A percentile compares a stretch with the other conserved stretches of the same genome.
These are phyloP conservation scores for Astrothelium subdiscretum DNA, from an alignment of 495 filamentous ascomycete species.

Conservation along the genomic window DNA sequence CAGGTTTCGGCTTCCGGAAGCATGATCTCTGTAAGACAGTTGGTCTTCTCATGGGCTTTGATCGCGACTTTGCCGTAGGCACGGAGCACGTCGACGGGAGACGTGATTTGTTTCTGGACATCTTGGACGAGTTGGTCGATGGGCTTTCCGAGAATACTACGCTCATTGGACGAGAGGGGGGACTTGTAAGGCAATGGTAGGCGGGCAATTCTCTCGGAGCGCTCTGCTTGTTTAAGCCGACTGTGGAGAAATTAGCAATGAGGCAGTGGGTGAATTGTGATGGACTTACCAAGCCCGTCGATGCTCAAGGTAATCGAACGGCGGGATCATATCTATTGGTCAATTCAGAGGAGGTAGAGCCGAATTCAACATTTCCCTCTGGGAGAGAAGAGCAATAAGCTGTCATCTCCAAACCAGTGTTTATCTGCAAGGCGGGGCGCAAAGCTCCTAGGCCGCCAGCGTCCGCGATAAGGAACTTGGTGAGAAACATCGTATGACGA, in stretches of 20 bases:
- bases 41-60: constrained; percentile 75
- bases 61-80: constrained; percentile 87
- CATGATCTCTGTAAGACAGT: constrained; percentile 85
- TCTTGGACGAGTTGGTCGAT: constrained; percentile 67
- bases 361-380: no score
- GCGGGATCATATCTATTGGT: constrained; percentile 37
- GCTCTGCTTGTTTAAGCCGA: constrained; percentile 66
- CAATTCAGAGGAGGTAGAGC: not conserved
- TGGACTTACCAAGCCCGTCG: constrained; percentile 39
- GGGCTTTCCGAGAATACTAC: constrained; percentile 54
- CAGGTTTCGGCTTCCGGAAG: constrained; percentile 71
- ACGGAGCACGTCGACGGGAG: constrained; percentile 62
- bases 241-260: constrained; percentile 33
- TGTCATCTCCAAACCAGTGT: not conserved
- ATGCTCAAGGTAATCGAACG: constrained; percentile 50
- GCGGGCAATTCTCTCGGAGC: constrained; percentile 51
- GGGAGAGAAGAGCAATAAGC: not conserved
- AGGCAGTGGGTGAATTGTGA: not conserved
- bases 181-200: constrained; percentile 55
- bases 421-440: not conserved
- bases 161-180: constrained; percentile 49
- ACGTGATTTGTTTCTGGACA: constrained; percentile 55
- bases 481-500: not conserved
- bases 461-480: not conserved
- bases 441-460: not conserved